Evolutionary conservation across 257 asterid genomes (phyloP).

Genomic region (Echium plantagineum): DNA sequence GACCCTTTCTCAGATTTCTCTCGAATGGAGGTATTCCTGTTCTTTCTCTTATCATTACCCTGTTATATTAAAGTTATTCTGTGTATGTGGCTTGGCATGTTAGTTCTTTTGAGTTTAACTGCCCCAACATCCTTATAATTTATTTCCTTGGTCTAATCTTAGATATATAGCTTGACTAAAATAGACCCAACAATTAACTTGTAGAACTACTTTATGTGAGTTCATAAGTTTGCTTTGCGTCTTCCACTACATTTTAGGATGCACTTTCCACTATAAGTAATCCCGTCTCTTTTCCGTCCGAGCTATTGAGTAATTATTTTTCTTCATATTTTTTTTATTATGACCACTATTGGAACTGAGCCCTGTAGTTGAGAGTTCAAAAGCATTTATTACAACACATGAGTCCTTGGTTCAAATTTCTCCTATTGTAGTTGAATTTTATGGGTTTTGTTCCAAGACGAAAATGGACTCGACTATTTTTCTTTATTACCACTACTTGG

Average conservation of each 20-base stretch:
- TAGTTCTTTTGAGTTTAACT: not conserved
- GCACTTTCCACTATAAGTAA: no score
- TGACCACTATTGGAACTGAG: not conserved
- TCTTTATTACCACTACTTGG: not conserved
- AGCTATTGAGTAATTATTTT: no score
- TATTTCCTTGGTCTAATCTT: not conserved
- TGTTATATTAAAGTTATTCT: not conserved
- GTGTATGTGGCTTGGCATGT: not conserved
- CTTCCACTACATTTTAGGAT: not conserved
- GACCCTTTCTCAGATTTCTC: conserved; percentile 72
- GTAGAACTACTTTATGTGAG: no score
- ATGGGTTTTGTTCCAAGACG: not conserved
- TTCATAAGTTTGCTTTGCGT: not conserved
- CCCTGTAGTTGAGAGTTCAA: not conserved
- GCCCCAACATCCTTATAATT: not conserved
- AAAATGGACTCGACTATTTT: not conserved
- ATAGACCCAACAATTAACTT: not conserved
- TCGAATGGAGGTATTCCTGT: conserved; percentile 57
- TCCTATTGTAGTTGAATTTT: not conserved
- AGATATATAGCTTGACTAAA: no score
- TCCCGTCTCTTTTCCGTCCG: no score
- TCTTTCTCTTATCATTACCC: conserved; percentile 1
- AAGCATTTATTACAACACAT: not conserved
- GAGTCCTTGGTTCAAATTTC: not conserved
- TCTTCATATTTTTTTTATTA: not conserved